Base-by-base conservation (phyloP, 441 rosid species). In the Eruca vesicaria region DNA sequence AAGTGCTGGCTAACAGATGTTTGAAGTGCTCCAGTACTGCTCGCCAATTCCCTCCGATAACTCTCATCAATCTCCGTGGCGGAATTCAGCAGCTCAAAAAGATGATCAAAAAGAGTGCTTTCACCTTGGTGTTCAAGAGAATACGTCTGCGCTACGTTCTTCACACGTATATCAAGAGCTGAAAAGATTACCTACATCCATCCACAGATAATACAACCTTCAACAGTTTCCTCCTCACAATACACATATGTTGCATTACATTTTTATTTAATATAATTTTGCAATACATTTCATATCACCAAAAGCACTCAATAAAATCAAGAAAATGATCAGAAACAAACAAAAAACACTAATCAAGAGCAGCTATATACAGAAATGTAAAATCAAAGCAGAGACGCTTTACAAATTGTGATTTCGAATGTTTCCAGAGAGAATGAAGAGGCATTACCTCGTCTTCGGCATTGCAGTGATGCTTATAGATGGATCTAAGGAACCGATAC, bases 71-170 rank as follows among this genome's bases (percentile, higher is more conserved):
- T 80, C 80, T 84, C 88, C 67, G 78, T 80, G 28, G 84, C 78
- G 6, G 93, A 82, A 74, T 86, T 86, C 64, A 96, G 84, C 82
- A 96, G 81, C 83, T 84, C 87, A 68, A 87, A 92, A 73, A 96
- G 82, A 63, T 96, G 94, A 86, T 93, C 97, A 41, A 96, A 93
- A 52, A 96, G 88, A 23, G 85, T 78, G 81, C 92, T 84, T 78
- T 93, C 99, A 48, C 99, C 97, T 83, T 93, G 86, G 50, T 96
- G 99, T 60, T 96, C 99, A 38, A 96, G 95, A 72, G 93, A 90
- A 84, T 96, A 96, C 19, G 99, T 96, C 36, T 88, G 87, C 58
- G 99, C 99, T 18, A 96, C 97, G 78, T 96, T 96, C 94, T 96
- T 96, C 82, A 96, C 99, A 12, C 94, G 97, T 78, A 83, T 88